A percentile compares a stretch with the other conserved stretches of the same genome.
Evolutionary conservation across 2,329 filamentous ascomycete species (phyloP).

Genomic region (Tolypocladium amazonense): DNA sequence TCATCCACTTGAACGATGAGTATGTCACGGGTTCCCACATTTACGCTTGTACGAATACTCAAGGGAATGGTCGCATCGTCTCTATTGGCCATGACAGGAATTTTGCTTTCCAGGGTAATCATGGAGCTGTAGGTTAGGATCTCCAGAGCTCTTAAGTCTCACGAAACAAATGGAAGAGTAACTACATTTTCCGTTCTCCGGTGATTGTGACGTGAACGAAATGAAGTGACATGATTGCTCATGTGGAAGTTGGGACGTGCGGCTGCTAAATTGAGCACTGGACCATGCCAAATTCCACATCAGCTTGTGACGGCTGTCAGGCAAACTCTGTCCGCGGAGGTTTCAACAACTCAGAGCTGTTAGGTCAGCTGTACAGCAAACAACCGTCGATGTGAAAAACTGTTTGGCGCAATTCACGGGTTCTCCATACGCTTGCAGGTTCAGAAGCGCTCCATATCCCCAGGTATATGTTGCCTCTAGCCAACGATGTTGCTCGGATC

Average conservation of each 20-base stretch:
- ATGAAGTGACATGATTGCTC: background rate
- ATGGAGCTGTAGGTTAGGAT: slow-evolving; percentile 5
- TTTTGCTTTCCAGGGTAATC: slow-evolving; percentile 2
- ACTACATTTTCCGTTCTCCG: background rate
- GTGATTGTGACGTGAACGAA: background rate
- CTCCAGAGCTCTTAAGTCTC: background rate
- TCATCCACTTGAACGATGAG: background rate
- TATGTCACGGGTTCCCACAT: background rate
- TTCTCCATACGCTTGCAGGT: background rate
- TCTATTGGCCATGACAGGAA: background rate
- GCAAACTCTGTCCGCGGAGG: background rate
- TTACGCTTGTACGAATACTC: slow-evolving; percentile 1
- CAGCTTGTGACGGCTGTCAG: background rate
- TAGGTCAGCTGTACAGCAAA: background rate
- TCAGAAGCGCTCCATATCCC: background rate
- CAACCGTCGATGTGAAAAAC: background rate
- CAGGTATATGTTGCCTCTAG: background rate
- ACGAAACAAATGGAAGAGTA: background rate
- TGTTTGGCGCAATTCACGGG: background rate
- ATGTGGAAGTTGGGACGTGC: background rate
- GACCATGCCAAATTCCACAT: background rate
- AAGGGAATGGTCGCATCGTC: background rate
- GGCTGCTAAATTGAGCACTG: background rate
- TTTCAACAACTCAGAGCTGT: background rate
- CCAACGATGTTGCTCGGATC: background rate